Evolutionary conservation across 2,329 filamentous ascomycete genomes (phyloP), one percentile per base, ranked within the genome.

Genomic region (Ceratocystis alfenasii): DNA sequence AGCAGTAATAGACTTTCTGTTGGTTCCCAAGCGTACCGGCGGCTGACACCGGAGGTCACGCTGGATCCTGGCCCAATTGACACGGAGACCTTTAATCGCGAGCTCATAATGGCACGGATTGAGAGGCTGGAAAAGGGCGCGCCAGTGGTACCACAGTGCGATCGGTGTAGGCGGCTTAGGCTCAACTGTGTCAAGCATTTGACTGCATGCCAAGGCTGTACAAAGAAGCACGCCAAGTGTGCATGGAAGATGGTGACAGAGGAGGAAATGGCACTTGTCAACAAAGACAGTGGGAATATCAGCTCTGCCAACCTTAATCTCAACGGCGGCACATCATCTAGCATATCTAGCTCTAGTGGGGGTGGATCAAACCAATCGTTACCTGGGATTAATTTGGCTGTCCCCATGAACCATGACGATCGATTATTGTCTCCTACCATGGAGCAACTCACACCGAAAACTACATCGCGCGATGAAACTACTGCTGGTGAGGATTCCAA

Each of bases 161-260:
- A 95, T 73, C 81, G 90, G 46, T 95, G 90, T 73, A 82, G 90
- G 57, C 81, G 90, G 36, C 78, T 95, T 17, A 86, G 88, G 69
- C 89, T 91, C 76, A 84, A 90, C 67, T 95, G 90, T 69, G 78
- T 92, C 61, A 95, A 95, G 75, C 89, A 95, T 69, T 78, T 94
- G 48, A 95, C 90, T 0, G 89, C 90, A 7, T 95, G 91, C 72
- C 84, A 87, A 74, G 90, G 89, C 25, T 95, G 90, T 74, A 95
- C 90, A 0, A 92, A 89, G 74, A 95, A 95, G 73, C 90, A 95
- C 73, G 89, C 89, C 22, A 92, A 91, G 71, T 95, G 90, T 74
- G 86, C 85, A 15, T 95, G 90, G 90, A 88, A 86, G 70, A 85
- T 88, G 57, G 83, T 94, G n/a, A 85, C 84, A 17, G 84, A 89